Evolutionary conservation across 768 basidiomycete species (phyloP).

Genomic region (Termitomyces sp.): DNA sequence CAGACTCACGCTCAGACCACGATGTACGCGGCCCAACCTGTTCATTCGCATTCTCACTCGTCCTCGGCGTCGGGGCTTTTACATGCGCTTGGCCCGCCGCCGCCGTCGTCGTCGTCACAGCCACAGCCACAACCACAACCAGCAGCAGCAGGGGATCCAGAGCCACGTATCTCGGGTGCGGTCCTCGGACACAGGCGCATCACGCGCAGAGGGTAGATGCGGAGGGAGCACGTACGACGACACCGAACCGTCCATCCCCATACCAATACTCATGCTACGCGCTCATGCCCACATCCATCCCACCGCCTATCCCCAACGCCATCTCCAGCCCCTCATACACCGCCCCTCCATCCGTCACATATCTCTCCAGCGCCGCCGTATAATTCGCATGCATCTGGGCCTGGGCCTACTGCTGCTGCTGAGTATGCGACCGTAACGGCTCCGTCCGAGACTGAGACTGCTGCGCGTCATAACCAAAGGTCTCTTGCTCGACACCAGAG

Average conservation of each 20-base stretch:
- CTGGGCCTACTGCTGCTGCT: too few relatives aligned
- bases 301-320: background rate
- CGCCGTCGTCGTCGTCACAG: background rate
- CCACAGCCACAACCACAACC: too few relatives aligned
- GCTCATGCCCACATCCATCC: background rate
- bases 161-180: background rate
- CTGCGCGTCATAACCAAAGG: background rate
- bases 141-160: background rate
- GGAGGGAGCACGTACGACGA: background rate
- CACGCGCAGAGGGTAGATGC: background rate
- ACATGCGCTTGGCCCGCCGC: background rate
- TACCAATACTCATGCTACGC: background rate
- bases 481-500: background rate
- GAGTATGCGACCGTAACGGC: too few relatives aligned
- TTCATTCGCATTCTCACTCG: background rate
- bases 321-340: background rate
- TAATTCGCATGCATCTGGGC: background rate
- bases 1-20: background rate
- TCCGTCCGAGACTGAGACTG: background rate
- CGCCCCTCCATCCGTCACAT: background rate
- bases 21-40: background rate
- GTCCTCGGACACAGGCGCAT: background rate
- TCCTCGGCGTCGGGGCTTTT: background rate
- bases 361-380: background rate
- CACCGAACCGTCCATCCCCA: background rate